Evolutionary conservation across 2,329 filamentous ascomycete species (phyloP).

Genomic region (Fusarium pseudograminearum): DNA sequence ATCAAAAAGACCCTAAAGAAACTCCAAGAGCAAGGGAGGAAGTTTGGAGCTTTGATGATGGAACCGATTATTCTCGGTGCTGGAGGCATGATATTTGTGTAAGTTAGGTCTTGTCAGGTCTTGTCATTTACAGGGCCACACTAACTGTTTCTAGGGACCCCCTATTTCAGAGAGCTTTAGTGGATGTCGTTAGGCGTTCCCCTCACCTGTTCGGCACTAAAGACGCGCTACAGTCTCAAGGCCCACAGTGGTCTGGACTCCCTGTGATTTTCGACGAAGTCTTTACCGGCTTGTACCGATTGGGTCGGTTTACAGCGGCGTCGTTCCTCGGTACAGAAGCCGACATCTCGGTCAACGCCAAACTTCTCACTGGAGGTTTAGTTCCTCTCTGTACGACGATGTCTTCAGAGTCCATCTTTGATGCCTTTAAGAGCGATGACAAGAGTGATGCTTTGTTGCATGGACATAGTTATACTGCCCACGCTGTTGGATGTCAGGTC

Average conservation of each 20-base stretch:
- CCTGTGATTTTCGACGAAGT: conserved; percentile 89
- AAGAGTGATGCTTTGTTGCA: conserved; percentile 85
- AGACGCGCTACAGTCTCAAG: neutral
- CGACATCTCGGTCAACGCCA: conserved; percentile 85
- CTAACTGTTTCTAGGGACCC: conserved; percentile 69
- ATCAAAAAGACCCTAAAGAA: conserved; percentile 67
- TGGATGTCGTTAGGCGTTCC: conserved; percentile 72
- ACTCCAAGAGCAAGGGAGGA: conserved; percentile 68
- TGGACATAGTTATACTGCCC: conserved; percentile 88
- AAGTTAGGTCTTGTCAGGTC: conserved; percentile 51
- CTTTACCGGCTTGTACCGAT: conserved; percentile 86
- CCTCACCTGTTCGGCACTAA: conserved; percentile 64
- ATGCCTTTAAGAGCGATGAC: conserved; percentile 75
- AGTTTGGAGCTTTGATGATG: conserved; percentile 82
- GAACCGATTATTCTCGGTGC: conserved; percentile 86
- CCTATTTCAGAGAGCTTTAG: conserved; percentile 80
- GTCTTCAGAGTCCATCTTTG: conserved; percentile 79
- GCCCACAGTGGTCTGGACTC: conserved; percentile 74
- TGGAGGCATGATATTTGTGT: conserved; percentile 86
- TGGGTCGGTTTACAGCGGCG: conserved; percentile 77
- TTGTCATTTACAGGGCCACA: neutral
- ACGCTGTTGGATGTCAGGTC: conserved; percentile 83
- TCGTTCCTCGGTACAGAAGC: conserved; percentile 76
- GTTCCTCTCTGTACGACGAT: conserved; percentile 82
- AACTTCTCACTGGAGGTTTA: conserved; percentile 83